Conservation (phyloP, 176 grass and related monocot genomes). For the Carex littledalei region DNA sequence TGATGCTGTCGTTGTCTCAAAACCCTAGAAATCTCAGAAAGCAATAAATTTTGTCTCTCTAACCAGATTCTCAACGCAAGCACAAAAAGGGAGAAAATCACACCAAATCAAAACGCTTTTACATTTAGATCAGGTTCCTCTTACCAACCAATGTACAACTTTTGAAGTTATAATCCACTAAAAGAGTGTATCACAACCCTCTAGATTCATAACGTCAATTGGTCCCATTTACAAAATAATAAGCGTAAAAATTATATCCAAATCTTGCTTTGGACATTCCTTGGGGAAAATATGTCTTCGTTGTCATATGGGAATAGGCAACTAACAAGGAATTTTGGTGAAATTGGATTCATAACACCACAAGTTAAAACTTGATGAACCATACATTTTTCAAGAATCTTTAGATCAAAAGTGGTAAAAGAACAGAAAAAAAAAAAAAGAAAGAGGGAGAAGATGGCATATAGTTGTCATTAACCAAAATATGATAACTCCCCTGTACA, state of each 20-base stretch:
- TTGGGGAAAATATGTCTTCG: neutral
- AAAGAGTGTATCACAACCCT: neutral
- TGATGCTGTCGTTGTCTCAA: neutral
- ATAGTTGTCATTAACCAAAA: neutral
- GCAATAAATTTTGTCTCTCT: neutral
- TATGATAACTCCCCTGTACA: conserved; percentile 13
- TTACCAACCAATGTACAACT: conserved; percentile 9
- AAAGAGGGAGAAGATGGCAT: neutral
- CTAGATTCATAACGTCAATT: neutral
- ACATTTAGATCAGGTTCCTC: neutral
- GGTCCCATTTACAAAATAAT: neutral
- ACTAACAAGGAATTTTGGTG: conserved; percentile 3
- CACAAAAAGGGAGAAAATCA: neutral
- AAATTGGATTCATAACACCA: neutral
- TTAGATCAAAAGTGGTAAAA: neutral
- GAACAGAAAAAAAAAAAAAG: neutral
- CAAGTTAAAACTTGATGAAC: neutral
- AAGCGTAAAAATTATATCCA: neutral
- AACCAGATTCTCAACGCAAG: conserved; percentile 8
- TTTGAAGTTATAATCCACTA: neutral
- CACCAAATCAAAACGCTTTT: conserved; percentile 11
- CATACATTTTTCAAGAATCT: neutral
- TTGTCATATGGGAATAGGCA: neutral
- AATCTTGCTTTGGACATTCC: neutral
- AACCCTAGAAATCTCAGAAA: neutral